phyloP scores from a whole-genome alignment of 2,329 filamentous ascomycete genomes.

The Sporothrix pseudoabietina region DNA sequence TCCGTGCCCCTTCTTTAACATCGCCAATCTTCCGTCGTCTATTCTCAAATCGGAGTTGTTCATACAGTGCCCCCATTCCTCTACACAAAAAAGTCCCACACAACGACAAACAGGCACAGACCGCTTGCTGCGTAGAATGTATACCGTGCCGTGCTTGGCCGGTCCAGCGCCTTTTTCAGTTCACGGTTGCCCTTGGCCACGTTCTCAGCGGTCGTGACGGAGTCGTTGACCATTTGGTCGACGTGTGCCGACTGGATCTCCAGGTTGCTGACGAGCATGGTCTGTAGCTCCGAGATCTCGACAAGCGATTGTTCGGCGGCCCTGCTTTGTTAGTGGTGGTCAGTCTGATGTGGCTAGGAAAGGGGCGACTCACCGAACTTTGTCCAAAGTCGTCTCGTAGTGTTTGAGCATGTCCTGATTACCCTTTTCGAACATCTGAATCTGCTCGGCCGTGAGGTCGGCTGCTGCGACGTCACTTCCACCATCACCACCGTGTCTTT shows the following conservation, averaged over 20 bases:
- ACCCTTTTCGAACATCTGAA: conserved; percentile 90
- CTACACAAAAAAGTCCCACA: conserved; percentile 73
- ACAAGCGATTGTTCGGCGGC: conserved; percentile 86
- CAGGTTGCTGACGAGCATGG: conserved; percentile 82
- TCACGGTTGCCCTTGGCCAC: conserved; percentile 88
- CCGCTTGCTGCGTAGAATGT: conserved; percentile 81
- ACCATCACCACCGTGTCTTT: neutral
- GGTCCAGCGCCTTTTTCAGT: conserved; percentile 77
- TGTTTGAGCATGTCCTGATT: conserved; percentile 92
- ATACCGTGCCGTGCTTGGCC: conserved; percentile 71
- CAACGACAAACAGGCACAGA: conserved; percentile 70
- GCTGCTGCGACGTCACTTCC: conserved; percentile 40
- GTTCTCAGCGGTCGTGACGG: conserved; percentile 78
- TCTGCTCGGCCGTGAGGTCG: conserved; percentile 76
- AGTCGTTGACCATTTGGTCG: conserved; percentile 83
- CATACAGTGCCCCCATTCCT: neutral
- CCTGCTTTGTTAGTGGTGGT: conserved; percentile 48
- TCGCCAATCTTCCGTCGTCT: neutral
- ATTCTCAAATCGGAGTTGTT: neutral
- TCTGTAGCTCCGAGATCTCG: conserved; percentile 91
- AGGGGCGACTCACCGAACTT: conserved; percentile 73
- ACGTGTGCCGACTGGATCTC: conserved; percentile 86
- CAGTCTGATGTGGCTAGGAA: neutral
- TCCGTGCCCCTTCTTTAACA: neutral
- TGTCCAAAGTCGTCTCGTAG: conserved; percentile 90